phyloP scores from a whole-genome alignment of 2,329 filamentous ascomycete genomes.

The Penicillium oxalicum region DNA sequence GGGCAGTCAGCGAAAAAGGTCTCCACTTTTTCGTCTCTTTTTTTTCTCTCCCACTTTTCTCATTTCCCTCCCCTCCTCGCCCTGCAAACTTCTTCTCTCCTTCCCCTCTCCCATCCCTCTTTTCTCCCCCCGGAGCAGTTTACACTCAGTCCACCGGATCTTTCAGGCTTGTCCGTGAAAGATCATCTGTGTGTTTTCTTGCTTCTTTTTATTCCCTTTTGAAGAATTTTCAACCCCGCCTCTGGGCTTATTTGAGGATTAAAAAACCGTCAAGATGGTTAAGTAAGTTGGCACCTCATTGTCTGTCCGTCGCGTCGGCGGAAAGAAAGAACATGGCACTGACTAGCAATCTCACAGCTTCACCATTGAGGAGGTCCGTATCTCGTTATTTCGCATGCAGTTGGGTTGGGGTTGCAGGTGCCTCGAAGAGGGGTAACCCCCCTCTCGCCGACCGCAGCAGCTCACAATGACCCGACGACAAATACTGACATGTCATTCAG shows the following conservation, averaged over 20 bases:
- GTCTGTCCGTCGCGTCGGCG: neutral
- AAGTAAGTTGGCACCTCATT: conserved; percentile 66
- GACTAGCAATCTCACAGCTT: conserved; percentile 59
- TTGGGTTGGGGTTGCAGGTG: neutral
- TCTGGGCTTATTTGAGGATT: conserved; percentile 32
- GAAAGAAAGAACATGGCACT: conserved; percentile 17
- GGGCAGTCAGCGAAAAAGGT: conserved; percentile 18
- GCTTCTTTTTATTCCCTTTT: conserved; percentile 20
- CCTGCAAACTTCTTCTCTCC: conserved; percentile 25
- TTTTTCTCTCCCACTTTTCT: conserved; percentile 25
- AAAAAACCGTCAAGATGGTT: conserved; percentile 89
- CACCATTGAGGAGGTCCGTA: conserved; percentile 81
- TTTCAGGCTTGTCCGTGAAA: conserved; percentile 42
- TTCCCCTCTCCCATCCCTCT: conserved; percentile 24
- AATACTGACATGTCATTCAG: conserved; percentile 21
- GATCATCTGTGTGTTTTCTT: conserved; percentile 36
- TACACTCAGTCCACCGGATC: conserved; percentile 36
- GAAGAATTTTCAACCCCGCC: conserved; percentile 27
- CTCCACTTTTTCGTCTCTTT: conserved; percentile 26
- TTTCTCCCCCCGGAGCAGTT: conserved; percentile 29
- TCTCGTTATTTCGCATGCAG: neutral
- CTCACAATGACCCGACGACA: neutral
- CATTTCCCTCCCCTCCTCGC: conserved; percentile 19
- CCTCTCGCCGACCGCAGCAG: neutral
- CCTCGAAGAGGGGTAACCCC: neutral